phyloP scores from a whole-genome alignment of 75 land plant species.

The Sequoia sempervirens region DNA sequence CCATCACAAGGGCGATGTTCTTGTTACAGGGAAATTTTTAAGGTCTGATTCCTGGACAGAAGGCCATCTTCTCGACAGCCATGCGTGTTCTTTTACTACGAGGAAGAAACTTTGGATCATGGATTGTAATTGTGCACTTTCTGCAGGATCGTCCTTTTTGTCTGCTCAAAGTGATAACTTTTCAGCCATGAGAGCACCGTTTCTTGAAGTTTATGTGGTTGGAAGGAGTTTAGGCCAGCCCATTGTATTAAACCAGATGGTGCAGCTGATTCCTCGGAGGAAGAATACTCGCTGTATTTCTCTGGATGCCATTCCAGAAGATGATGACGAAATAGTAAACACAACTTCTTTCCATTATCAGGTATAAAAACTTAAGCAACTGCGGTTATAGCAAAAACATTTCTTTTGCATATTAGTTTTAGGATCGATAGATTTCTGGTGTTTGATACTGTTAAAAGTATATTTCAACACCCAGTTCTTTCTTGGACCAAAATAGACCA shows the following conservation, averaged over 20 bases:
- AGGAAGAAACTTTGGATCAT: conserved; percentile 52
- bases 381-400: too few species aligned
- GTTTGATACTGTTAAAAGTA: too few species aligned
- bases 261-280: conserved; percentile 47
- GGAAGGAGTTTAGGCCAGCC: conserved; percentile 65
- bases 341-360: not conserved
- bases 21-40: conserved; percentile 60
- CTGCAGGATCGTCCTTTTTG: conserved; percentile 3
- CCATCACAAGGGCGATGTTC: conserved; percentile 46
- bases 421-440: too few species aligned
- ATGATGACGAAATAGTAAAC: conserved; percentile 15
- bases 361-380: not conserved
- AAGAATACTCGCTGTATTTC: conserved; percentile 28
- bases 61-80: not conserved
- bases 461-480: too few species aligned
- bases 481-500: too few species aligned
- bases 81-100: conserved; percentile 11
- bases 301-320: conserved; percentile 66
- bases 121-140: conserved; percentile 61
- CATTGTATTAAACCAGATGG: conserved; percentile 67
- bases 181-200: conserved; percentile 21
- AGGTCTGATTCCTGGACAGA: conserved; percentile 18
- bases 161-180: not conserved
- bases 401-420: too few species aligned
- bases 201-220: conserved; percentile 76